Base-by-base conservation (phyloP, 768 basidiomycete species). In the Boletus vermiculosoides region DNA sequence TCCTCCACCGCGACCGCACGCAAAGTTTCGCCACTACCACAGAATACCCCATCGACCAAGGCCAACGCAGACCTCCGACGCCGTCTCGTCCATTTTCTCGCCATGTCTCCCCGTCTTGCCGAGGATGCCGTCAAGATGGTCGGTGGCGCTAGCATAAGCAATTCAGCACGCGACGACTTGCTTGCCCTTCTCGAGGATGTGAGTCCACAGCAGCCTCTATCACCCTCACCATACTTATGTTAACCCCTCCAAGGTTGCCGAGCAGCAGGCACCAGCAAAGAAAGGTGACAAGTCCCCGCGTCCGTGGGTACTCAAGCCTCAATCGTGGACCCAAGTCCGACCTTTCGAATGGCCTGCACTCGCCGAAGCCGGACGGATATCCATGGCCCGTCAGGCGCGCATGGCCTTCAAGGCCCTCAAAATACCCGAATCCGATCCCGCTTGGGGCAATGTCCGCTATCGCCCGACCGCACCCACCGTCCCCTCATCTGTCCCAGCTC, bases 251-350 rank as follows among this genome's bases (percentile, higher is more conserved):
- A 56, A 87, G 86, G 68, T 87, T 18, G 86, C 79, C 5, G 85
- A 86, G 55, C 75, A 73, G 36, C 57, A 55, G 7, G 61, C 52
- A 2, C 62, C 71, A 0, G 57, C 69, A 31, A 77, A 67, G 61
- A 77, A 68, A 31, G 72, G 71, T 2, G 68, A 73, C 55, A 74
- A 74, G 22, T 71, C 76, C 9, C 68, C 76, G 2, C 74, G 75
- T 55, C 63, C 61, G 1, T 90, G 85, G 78, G 64, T 72, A 33
- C 80, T 90, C 57, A 87, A 83, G 59, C 71, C 77, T 23, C 65
- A 70, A 20, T 73, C 81, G 3, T 91, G 88, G 88, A 76, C 76
- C 34, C 84, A 90, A 63, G 84, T 90, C 25, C 83, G 86, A 7
- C 89, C 89, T 0, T 84, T 78, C 55, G 85, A 84, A 58, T 87